phyloP scores from a whole-genome alignment of 768 basidiomycete genomes.

The Suillus placidus region DNA sequence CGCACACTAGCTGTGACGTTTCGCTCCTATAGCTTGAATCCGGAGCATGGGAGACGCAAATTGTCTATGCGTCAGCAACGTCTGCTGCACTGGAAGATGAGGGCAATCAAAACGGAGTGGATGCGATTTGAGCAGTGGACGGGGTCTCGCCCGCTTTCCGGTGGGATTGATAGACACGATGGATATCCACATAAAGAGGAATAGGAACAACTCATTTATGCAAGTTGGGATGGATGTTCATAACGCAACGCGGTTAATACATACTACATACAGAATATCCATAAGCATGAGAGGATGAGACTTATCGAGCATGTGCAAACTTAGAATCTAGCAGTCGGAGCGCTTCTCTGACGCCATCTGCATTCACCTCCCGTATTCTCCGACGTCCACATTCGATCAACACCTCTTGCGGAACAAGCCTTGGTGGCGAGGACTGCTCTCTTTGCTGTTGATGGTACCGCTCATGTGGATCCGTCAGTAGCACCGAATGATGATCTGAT shows the following conservation, averaged over 20 bases:
- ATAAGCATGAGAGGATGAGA: conserved; percentile 5
- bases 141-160: not conserved
- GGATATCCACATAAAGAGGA: conserved; percentile 4
- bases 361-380: conserved; percentile 64
- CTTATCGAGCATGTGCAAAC: conserved; percentile 44
- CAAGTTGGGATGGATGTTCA: conserved; percentile 5
- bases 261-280: conserved; percentile 12
- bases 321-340: conserved; percentile 73
- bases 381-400: conserved; percentile 64
- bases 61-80: conserved; percentile 37
- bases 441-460: conserved; percentile 51
- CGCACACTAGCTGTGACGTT: conserved; percentile 50
- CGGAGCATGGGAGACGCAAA: conserved; percentile 19
- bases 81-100: conserved; percentile 43
- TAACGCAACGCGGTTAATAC: conserved; percentile 6
- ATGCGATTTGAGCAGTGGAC: conserved; percentile 13
- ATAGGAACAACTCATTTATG: conserved; percentile 4
- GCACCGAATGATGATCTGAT: conserved; percentile 40
- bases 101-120: conserved; percentile 31
- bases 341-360: conserved; percentile 75
- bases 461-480: conserved; percentile 58
- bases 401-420: conserved; percentile 62
- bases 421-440: conserved; percentile 46
- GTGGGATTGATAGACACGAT: not conserved
- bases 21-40: conserved; percentile 40